These are phyloP conservation scores for Podaxis sp. DNA, from an alignment of 768 basidiomycete genomes.

Conservation along the genomic window DNA sequence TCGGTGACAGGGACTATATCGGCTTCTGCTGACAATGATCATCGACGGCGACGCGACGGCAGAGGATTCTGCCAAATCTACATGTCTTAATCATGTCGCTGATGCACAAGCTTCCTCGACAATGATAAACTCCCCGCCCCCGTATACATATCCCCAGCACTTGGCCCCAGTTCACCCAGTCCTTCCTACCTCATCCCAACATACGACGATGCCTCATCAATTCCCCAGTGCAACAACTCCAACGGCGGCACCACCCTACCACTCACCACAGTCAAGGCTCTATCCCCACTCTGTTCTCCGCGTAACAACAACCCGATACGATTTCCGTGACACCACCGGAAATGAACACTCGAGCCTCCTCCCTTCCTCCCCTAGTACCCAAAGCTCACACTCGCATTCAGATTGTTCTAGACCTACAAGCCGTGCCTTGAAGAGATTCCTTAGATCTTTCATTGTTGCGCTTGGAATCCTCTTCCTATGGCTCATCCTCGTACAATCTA, in stretches of 20 bases:
- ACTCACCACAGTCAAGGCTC: background rate
- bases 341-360: background rate
- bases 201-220: background rate
- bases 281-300: background rate
- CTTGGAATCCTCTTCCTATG: slow-evolving; percentile 4
- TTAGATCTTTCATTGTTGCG: background rate
- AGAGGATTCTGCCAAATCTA: background rate
- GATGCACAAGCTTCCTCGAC: background rate
- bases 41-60: background rate
- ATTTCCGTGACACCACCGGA: background rate
- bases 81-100: background rate
- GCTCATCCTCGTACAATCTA: slow-evolving; percentile 2
- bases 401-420: background rate
- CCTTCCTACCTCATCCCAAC: background rate
- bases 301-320: background rate
- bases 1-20: background rate
- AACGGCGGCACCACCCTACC: background rate
- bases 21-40: background rate
- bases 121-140: too few species aligned
- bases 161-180: too few species aligned
- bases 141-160: too few species aligned
- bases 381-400: background rate
- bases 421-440: background rate
- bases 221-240: background rate
- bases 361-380: background rate